Conservation (phyloP, 768 basidiomycete genomes). For the Pleurotus platypus region DNA sequence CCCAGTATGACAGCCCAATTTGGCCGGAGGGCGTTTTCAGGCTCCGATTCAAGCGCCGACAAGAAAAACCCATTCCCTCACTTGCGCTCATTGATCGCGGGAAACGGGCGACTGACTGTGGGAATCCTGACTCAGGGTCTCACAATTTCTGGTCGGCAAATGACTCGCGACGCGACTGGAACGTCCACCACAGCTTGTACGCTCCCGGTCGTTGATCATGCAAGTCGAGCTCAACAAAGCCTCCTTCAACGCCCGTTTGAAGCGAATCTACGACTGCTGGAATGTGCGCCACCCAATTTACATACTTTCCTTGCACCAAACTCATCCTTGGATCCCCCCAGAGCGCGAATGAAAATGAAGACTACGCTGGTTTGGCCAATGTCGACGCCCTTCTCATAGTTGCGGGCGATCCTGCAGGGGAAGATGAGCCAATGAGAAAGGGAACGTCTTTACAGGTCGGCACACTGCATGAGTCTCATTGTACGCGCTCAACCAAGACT, state of each 20-base stretch:
- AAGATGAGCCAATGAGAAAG: conserved; percentile 89
- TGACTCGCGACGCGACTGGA: conserved; percentile 5
- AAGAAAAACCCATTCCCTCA: conserved; percentile 5
- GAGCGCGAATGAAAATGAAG: conserved; percentile 67
- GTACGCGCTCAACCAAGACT: conserved; percentile 15
- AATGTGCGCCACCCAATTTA: conserved; percentile 38
- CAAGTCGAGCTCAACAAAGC: conserved; percentile 69
- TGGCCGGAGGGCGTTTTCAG: conserved; percentile 18
- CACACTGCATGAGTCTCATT: conserved; percentile 4
- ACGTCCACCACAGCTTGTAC: background rate
- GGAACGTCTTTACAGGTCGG: conserved; percentile 89
- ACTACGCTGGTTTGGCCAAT: conserved; percentile 64
- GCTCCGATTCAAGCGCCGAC: conserved; percentile 30
- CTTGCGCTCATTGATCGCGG: background rate
- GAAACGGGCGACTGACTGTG: background rate
- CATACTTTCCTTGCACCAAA: conserved; percentile 10
- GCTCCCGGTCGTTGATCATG: conserved; percentile 33
- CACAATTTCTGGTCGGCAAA: background rate
- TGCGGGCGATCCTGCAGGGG: conserved; percentile 75
- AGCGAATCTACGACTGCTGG: conserved; percentile 61
- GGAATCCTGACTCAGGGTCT: background rate
- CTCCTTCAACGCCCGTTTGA: conserved; percentile 52
- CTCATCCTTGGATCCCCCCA: conserved; percentile 21
- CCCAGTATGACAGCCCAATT: conserved; percentile 18
- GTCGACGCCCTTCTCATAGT: conserved; percentile 67